Percentiles rank a stretch among this genome's conserved stretches.
Conservation (phyloP, 805 yeast species). For the Candida namnaoensis region DNA sequence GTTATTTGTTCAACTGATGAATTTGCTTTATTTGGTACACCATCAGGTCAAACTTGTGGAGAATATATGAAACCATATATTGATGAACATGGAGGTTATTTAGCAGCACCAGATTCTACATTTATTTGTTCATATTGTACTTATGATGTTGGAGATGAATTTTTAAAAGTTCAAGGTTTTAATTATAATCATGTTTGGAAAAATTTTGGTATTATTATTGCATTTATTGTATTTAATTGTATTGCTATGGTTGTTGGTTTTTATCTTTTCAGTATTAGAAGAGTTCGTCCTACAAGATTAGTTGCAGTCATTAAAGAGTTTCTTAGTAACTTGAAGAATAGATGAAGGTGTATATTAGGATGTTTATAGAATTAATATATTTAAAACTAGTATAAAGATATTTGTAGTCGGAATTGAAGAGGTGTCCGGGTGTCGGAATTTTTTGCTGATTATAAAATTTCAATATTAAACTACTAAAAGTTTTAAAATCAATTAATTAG, state of each 20-base stretch:
- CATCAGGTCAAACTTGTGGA: conserved; percentile 57
- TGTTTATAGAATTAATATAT: too few relatives aligned
- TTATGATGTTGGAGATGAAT: conserved; percentile 36
- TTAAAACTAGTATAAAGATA: too few relatives aligned
- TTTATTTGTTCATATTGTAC: conserved; percentile 41
- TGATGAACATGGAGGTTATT: conserved; percentile 41
- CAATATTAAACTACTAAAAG: too few relatives aligned
- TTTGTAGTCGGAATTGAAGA: too few relatives aligned
- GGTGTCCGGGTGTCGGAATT: too few relatives aligned
- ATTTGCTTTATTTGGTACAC: conserved; percentile 41
- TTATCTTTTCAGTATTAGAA: conserved; percentile 11
- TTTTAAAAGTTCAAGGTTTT: conserved; percentile 32
- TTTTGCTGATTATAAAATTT: too few relatives aligned
- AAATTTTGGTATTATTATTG: conserved; percentile 55
- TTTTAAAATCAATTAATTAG: too few relatives aligned
- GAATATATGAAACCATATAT: conserved; percentile 40
- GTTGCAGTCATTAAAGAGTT: too few relatives aligned
- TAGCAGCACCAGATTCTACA: conserved; percentile 42
- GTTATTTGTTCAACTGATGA: conserved; percentile 44
- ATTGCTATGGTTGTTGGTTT: conserved; percentile 25
- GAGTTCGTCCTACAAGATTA: neutral
- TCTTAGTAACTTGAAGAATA: too few relatives aligned
- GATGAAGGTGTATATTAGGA: too few relatives aligned
- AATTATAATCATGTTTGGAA: conserved; percentile 51
- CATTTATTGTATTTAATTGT: conserved; percentile 44